phyloP scores from a whole-genome alignment of 352 stramenopile species.

The Peronospora belbahrii region DNA sequence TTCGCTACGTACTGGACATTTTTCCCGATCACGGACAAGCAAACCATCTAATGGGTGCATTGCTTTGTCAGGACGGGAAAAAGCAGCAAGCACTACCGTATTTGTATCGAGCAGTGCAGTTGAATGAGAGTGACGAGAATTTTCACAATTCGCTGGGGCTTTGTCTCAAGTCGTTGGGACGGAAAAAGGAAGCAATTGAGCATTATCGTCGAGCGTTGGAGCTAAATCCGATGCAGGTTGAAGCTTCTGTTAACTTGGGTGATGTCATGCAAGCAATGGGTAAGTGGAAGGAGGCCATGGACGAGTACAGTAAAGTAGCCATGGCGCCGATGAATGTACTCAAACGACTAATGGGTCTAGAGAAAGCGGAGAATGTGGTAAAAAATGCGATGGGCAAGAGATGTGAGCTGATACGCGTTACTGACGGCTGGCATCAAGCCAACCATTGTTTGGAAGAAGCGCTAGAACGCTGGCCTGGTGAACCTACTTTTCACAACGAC shows the following conservation, averaged over 20 bases:
- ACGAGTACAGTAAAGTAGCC: conserved; percentile 44
- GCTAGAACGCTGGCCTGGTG: conserved; percentile 40
- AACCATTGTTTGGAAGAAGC: conserved; percentile 50
- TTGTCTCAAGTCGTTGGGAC: conserved; percentile 36
- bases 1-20: conserved; percentile 39
- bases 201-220: conserved; percentile 44
- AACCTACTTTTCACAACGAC: conserved; percentile 50
- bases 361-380: conserved; percentile 21
- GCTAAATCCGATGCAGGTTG: conserved; percentile 34
- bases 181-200: conserved; percentile 35
- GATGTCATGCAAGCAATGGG: conserved; percentile 32
- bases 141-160: conserved; percentile 52
- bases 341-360: conserved; percentile 9
- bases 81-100: conserved; percentile 22
- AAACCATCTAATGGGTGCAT: conserved; percentile 44
- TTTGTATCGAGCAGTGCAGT: conserved; percentile 34
- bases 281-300: conserved; percentile 51
- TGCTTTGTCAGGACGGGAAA: conserved; percentile 37
- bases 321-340: conserved; percentile 9
- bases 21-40: conserved; percentile 40
- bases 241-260: conserved; percentile 49
- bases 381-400: conserved; percentile 35
- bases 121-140: conserved; percentile 36
- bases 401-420: conserved; percentile 47
- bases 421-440: conserved; percentile 36